Conservation (phyloP, 176 grass and related monocot species). For the Luzula sylvatica region DNA sequence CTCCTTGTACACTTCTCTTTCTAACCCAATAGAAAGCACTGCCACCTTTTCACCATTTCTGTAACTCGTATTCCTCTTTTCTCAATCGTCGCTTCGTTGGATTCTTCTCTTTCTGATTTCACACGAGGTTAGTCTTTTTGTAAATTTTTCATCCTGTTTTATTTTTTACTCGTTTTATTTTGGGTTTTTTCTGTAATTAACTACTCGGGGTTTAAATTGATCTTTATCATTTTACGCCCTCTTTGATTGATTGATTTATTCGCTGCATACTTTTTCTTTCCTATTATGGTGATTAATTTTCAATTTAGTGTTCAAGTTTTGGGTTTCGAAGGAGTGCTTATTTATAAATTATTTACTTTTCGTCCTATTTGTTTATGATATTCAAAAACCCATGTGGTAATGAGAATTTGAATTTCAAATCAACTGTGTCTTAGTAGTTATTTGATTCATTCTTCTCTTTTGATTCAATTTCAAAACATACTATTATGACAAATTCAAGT, state of each 20-base stretch:
- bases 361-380: neutral
- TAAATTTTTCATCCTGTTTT: neutral
- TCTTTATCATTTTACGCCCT: neutral
- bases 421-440: too few relatives aligned
- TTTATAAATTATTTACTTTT: neutral
- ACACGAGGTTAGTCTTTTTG: constrained; percentile 7
- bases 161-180: neutral
- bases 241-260: neutral
- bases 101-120: constrained; percentile 1
- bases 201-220: neutral
- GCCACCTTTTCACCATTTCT: constrained; percentile 6
- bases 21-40: constrained; percentile 12
- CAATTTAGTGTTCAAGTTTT: neutral
- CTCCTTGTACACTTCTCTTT: constrained; percentile 19
- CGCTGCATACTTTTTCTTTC: neutral
- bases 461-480: too few relatives aligned
- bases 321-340: neutral
- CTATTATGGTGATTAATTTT: neutral
- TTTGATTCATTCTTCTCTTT: too few relatives aligned
- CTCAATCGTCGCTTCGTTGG: neutral
- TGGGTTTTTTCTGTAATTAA: constrained; percentile 1
- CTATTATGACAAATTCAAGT: too few relatives aligned
- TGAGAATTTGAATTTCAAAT: too few relatives aligned
- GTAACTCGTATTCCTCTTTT: neutral
- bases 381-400: neutral